Evolutionary conservation across 352 stramenopile species (phyloP).

Genomic region (Globisporangium cylindrosporum): DNA sequence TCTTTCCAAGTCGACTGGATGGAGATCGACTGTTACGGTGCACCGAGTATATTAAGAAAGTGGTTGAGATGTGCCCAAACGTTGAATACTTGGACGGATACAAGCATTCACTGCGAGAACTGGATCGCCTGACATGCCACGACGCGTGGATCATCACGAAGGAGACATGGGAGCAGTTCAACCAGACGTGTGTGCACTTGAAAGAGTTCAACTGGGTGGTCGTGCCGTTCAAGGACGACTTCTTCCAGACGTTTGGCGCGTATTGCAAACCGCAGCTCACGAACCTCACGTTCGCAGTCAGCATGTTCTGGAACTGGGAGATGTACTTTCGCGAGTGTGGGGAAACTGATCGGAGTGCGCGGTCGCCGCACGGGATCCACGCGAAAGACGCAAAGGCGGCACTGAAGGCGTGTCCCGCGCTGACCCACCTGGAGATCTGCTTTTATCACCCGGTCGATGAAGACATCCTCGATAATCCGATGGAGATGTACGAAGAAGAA

Average conservation of each 20-base stretch:
- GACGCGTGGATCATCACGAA: conserved; percentile 37
- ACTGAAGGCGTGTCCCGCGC: conserved; percentile 32
- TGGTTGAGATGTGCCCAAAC: conserved; percentile 35
- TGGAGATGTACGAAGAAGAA: conserved; percentile 25
- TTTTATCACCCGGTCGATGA: conserved; percentile 37
- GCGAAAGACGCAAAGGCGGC: conserved; percentile 27
- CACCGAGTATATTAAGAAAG: conserved; percentile 26
- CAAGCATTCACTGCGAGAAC: conserved; percentile 37
- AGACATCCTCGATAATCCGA: conserved; percentile 19
- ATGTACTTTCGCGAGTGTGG: conserved; percentile 27
- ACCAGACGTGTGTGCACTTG: conserved; percentile 32
- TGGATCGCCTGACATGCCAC: conserved; percentile 40
- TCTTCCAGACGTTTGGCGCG: conserved; percentile 42
- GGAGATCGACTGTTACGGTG: conserved; percentile 15
- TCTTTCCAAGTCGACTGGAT: conserved; percentile 15
- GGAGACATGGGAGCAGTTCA: conserved; percentile 40
- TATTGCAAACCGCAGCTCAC: conserved; percentile 34
- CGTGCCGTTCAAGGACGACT: conserved; percentile 50
- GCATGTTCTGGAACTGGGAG: conserved; percentile 37
- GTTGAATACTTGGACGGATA: conserved; percentile 67
- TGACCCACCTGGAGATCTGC: conserved; percentile 33
- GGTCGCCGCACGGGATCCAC: conserved; percentile 21
- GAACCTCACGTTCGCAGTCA: conserved; percentile 31
- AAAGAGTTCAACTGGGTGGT: conserved; percentile 67
- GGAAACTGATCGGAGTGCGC: not conserved